Base-by-base conservation (phyloP, 768 basidiomycete genomes). In the Coprinopsis sp. region DNA sequence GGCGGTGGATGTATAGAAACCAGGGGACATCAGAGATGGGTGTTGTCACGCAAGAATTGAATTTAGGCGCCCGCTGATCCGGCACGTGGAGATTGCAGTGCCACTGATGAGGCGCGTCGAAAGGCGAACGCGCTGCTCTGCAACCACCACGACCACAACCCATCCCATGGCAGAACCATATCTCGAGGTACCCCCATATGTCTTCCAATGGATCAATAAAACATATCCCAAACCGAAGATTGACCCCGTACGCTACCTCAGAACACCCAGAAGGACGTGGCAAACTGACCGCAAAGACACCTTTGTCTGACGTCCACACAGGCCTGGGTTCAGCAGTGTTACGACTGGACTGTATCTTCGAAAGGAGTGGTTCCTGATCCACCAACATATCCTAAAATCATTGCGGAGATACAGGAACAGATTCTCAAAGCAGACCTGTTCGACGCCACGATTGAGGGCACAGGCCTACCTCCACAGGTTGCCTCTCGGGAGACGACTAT, bases 241-340 rank as follows among this genome's bases (percentile, higher is more conserved):
- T 10, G 84, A 88, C 58, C 74, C 74, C 47, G 85, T 82, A 61
- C 54, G 74, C 61, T 6, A 36, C 6, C 23, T n/a, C 13, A 31
- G 21, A 10, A 12, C 3, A 22, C 10, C 28, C 4, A 13, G 10
- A 8, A 4, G 19, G 28, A 18, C 29, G 6, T 21, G 10, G 7
- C 29, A 12, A 31, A 23, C 14, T 14, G 24, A 16, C 48, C 40
- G 46, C 31, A 24, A 1, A 38, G 37, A 27, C 42, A 42, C 54
- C 16, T 31, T 44, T 29, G 37, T 38, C 31, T 33, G 48, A 44
- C 8, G n/a, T 8, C 30, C 8, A 31, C 27, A n/a, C 47, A 89
- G 87, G 81, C 81, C 60, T 91, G 89, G 89, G 76, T 91, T 10
- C 69, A 77, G 33, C 81, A 74, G 23, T 91, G 90, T 55, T 82